Evolutionary conservation across 2,329 filamentous ascomycete species (phyloP).

Genomic region (Colletotrichum sp.): DNA sequence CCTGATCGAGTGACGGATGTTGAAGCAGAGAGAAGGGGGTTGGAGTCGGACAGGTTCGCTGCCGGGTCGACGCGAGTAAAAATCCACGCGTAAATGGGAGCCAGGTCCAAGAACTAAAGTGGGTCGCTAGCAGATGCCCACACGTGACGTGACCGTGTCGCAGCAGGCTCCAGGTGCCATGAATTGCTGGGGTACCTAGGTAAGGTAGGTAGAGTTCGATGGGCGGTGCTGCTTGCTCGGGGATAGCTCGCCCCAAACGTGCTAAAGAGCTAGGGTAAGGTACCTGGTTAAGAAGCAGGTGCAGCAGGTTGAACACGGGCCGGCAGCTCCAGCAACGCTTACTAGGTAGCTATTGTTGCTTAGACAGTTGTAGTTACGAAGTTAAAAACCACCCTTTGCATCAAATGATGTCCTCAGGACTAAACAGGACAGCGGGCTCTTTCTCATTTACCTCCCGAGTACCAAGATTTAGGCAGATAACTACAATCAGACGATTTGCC

Average conservation of each 20-base stretch:
- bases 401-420: neutral
- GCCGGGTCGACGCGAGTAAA: conserved; percentile 39
- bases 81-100: conserved; percentile 46
- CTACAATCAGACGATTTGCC: neutral
- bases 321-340: neutral
- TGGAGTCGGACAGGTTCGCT: conserved; percentile 10
- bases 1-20: conserved; percentile 27
- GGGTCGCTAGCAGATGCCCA: neutral
- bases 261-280: neutral
- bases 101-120: neutral
- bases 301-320: neutral
- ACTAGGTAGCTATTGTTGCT: too few relatives aligned
- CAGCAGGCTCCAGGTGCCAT: neutral
- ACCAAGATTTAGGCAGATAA: neutral
- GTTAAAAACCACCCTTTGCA: neutral
- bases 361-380: neutral
- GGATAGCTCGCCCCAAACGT: conserved; percentile 1
- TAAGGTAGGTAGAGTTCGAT: neutral
- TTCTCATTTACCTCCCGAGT: neutral
- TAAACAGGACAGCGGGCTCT: neutral
- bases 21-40: conserved; percentile 6
- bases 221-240: neutral
- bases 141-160: conserved; percentile 36
- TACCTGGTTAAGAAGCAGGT: neutral
- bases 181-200: neutral